A percentile compares a stretch with the other conserved stretches of the same genome.
Evolutionary conservation across 441 rosid genomes (phyloP).

Genomic region (Aquilaria agallochum): DNA sequence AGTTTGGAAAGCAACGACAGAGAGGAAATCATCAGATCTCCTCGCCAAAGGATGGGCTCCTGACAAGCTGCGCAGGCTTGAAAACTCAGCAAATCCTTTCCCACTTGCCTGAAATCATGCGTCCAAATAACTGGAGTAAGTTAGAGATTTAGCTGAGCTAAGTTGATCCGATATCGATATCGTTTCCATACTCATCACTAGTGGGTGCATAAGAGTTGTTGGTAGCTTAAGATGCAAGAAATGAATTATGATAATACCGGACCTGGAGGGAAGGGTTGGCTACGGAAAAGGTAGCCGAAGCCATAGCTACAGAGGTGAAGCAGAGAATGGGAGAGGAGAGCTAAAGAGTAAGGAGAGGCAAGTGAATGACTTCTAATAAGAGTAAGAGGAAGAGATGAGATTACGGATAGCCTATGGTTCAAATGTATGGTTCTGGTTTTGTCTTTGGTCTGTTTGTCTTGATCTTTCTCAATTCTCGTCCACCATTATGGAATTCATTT

Average conservation of each 20-base stretch:
- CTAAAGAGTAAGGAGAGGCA: conserved; percentile 1
- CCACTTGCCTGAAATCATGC: conserved; percentile 33
- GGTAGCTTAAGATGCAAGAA: conserved; percentile 1
- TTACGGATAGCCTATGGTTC: conserved; percentile 68
- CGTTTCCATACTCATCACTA: too few relatives aligned
- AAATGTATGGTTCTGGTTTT: conserved; percentile 69
- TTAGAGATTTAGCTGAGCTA: too few relatives aligned
- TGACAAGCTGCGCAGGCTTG: conserved; percentile 70
- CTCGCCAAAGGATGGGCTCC: conserved; percentile 52
- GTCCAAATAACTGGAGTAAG: too few relatives aligned
- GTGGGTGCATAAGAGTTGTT: too few relatives aligned
- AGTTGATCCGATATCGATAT: too few relatives aligned
- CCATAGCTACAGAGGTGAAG: conserved; percentile 36
- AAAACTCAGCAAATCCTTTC: conserved; percentile 73
- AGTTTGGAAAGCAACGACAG: conserved; percentile 70
- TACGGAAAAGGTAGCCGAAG: conserved; percentile 89
- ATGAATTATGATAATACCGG: not conserved
- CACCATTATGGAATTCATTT: conserved; percentile 9
- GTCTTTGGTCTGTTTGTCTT: conserved; percentile 20
- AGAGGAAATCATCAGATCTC: conserved; percentile 73
- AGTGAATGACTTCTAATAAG: conserved; percentile 24
- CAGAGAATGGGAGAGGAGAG: not conserved
- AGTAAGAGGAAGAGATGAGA: conserved; percentile 54
- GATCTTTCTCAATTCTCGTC: conserved; percentile 8
- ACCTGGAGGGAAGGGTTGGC: conserved; percentile 93